phyloP scores from a whole-genome alignment of 148 eudicot genomes.

The Cornus kousa region DNA sequence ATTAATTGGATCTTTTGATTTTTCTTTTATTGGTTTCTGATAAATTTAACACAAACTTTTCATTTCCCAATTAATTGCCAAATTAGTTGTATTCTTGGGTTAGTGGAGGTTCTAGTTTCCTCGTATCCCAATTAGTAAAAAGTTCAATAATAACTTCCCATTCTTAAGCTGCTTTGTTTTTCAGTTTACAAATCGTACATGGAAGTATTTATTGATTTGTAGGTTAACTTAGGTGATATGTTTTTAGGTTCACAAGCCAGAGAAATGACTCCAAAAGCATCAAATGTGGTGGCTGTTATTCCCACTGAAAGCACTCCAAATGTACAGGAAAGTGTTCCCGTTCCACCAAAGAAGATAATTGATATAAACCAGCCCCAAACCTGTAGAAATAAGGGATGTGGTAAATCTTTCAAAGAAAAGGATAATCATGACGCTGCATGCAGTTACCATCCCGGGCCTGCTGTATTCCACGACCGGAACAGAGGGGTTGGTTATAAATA shows the following conservation, averaged over 20 bases:
- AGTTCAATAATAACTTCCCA: neutral
- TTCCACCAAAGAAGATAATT: conserved; percentile 47
- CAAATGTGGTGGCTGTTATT: conserved; percentile 21
- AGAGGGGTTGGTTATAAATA: conserved; percentile 70
- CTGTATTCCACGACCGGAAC: conserved; percentile 80
- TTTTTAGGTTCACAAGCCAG: conserved; percentile 59
- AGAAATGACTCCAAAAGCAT: conserved; percentile 35
- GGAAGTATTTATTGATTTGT: neutral
- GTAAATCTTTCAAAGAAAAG: conserved; percentile 72
- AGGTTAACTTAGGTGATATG: neutral
- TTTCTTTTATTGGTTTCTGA: too few relatives aligned
- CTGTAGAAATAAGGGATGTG: conserved; percentile 91
- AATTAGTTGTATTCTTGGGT: too few relatives aligned
- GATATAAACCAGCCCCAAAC: conserved; percentile 72
- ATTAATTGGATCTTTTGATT: too few relatives aligned
- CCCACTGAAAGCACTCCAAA: conserved; percentile 22
- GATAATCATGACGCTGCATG: conserved; percentile 85
- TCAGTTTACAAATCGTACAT: neutral
- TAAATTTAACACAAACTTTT: too few relatives aligned
- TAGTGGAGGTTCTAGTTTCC: neutral
- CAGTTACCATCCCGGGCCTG: conserved; percentile 92
- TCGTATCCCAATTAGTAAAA: neutral
- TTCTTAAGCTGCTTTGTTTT: neutral
- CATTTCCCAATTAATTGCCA: too few relatives aligned
- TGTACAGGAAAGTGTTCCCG: conserved; percentile 23